phyloP scores from a whole-genome alignment of 805 yeast species.

The Candida golubevii region DNA sequence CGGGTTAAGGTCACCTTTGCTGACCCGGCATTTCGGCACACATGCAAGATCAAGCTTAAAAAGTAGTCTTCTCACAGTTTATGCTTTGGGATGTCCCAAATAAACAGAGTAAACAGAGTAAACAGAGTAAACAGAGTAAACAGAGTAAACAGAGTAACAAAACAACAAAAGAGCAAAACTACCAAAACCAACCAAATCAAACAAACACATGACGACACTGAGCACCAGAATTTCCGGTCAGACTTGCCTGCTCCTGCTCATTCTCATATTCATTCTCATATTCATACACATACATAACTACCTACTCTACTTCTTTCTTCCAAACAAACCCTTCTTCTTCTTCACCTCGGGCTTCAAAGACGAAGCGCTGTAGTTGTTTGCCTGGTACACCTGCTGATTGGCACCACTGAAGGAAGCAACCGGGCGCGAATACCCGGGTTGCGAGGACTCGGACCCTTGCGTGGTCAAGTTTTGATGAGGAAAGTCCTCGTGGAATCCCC shows the following conservation, averaged over 20 bases:
- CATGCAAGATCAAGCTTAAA: no score
- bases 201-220: not conserved
- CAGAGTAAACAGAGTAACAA: no score
- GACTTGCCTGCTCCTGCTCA: not conserved
- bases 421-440: constrained; percentile 35
- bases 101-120: no score
- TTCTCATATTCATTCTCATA: not conserved
- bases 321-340: constrained; percentile 75
- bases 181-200: not conserved
- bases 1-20: no score
- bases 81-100: no score
- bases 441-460: constrained; percentile 12
- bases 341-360: constrained; percentile 41
- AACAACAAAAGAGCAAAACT: no score
- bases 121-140: no score
- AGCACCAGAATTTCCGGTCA: not conserved
- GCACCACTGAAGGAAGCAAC: constrained; percentile 35
- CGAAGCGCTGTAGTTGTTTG: constrained; percentile 56
- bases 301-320: constrained; percentile 44
- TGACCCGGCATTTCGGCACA: no score
- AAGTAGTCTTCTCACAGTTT: no score
- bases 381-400: constrained; percentile 46
- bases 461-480: constrained; percentile 44
- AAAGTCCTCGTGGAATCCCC: constrained; percentile 82
- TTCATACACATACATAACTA: no score